Evolutionary conservation across 1,284 basidiomycete species (phyloP).

Genomic region (Pyrrhoderma lamaoense): DNA sequence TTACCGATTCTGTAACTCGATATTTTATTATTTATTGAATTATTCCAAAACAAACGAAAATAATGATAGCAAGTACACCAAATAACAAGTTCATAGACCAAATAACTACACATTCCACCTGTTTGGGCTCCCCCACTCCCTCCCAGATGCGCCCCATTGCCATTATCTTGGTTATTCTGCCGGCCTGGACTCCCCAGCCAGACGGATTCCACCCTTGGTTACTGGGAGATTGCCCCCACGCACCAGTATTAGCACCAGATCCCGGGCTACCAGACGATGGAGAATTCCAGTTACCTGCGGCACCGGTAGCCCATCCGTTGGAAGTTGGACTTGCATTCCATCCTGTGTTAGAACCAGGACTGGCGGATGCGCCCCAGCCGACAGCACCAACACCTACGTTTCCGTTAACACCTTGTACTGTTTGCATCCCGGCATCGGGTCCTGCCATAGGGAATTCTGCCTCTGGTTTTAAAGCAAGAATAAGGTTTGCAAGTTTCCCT

Average conservation of each 20-base stretch:
- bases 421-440: background rate
- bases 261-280: slow-evolving; percentile 18
- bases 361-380: slow-evolving; percentile 19
- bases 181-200: slow-evolving; percentile 22
- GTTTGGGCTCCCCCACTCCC: slow-evolving; percentile 27
- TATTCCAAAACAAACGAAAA: background rate
- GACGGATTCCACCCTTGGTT: background rate
- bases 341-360: background rate
- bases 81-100: background rate
- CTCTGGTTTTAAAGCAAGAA: slow-evolving; percentile 57
- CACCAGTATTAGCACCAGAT: slow-evolving; percentile 3
- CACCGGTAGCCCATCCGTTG: slow-evolving; percentile 21
- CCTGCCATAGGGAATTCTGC: background rate
- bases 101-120: slow-evolving; percentile 45
- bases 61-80: slow-evolving; percentile 1
- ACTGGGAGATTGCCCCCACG: slow-evolving; percentile 20
- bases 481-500: slow-evolving; percentile 74
- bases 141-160: slow-evolving; percentile 36
- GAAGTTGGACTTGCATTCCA: slow-evolving; percentile 1
- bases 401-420: slow-evolving; percentile 19
- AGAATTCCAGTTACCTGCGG: slow-evolving; percentile 24
- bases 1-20: too few species aligned
- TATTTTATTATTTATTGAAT: too few species aligned
- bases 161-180: slow-evolving; percentile 19
- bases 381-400: background rate